Evolutionary conservation across 257 asterid genomes (phyloP).

Genomic region (Forsythia suspensa): DNA sequence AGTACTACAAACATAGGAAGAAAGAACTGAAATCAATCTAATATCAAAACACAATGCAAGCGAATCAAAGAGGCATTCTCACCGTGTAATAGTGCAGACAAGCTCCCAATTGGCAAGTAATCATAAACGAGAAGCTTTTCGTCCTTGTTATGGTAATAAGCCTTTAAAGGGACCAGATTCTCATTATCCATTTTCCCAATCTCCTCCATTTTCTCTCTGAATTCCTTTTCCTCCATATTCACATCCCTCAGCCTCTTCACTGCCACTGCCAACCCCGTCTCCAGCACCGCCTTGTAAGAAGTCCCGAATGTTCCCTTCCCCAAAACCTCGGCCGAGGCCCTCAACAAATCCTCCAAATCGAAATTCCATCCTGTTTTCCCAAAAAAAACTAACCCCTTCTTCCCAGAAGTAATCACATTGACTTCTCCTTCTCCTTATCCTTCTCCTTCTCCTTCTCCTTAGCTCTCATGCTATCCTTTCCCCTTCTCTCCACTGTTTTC

Average conservation of each 20-base stretch:
- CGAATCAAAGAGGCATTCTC: conserved; percentile 12
- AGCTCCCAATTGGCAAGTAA: conserved; percentile 86
- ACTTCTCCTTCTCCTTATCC: no score
- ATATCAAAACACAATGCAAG: background rate
- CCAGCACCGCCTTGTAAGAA: conserved; percentile 84
- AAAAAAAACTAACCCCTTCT: conserved; percentile 57
- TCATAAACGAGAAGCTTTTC: conserved; percentile 91
- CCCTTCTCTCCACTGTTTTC: conserved; percentile 26
- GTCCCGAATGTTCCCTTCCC: conserved; percentile 95
- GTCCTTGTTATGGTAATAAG: conserved; percentile 66
- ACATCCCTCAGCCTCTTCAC: conserved; percentile 91
- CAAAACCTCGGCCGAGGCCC: conserved; percentile 94
- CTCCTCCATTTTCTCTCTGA: conserved; percentile 73
- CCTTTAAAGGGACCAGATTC: conserved; percentile 77
- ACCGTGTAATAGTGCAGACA: conserved; percentile 96
- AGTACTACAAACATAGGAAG: no score
- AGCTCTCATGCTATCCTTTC: conserved; percentile 31
- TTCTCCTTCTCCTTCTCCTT: conserved; percentile 48
- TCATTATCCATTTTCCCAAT: conserved; percentile 72
- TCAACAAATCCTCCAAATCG: conserved; percentile 78
- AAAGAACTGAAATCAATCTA: background rate
- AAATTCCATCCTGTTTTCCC: conserved; percentile 52
- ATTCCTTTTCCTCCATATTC: conserved; percentile 66
- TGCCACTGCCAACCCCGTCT: conserved; percentile 60
- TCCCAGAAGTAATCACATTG: conserved; percentile 22